Percentiles rank a stretch among this genome's conserved stretches.
These are phyloP conservation scores for Fusarium poae DNA, from an alignment of 2,329 filamentous ascomycete genomes.

Conservation along the genomic window DNA sequence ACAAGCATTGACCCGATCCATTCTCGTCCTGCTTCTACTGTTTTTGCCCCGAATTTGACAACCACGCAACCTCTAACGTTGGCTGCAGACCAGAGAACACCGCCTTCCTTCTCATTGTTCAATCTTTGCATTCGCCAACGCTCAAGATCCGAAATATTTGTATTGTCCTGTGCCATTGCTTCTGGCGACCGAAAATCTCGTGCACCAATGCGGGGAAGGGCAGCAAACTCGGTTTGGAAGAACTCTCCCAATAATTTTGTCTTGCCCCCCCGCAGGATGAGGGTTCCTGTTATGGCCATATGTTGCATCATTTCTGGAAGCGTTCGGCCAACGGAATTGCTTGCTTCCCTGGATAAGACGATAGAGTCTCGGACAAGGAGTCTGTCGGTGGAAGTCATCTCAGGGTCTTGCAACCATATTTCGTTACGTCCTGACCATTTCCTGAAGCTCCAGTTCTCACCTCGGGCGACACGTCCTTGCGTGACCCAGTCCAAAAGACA, in stretches of 20 bases:
- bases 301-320: constrained; percentile 77
- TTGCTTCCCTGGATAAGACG: constrained; percentile 72
- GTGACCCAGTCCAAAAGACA: constrained; percentile 96
- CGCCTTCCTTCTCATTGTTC: constrained; percentile 67
- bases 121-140: constrained; percentile 69
- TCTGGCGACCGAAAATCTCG: constrained; percentile 77
- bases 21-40: constrained; percentile 81
- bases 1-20: constrained; percentile 84
- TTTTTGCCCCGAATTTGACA: constrained; percentile 88
- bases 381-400: constrained; percentile 58
- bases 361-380: constrained; percentile 89
- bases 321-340: constrained; percentile 55
- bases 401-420: constrained; percentile 70
- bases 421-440: constrained; percentile 89
- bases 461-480: constrained; percentile 84
- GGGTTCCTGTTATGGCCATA: constrained; percentile 83
- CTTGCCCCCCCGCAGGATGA: constrained; percentile 82
- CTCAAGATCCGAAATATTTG: constrained; percentile 58
- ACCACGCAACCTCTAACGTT: constrained; percentile 85
- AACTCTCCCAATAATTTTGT: constrained; percentile 76
- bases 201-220: constrained; percentile 83
- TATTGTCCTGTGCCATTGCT: constrained; percentile 57
- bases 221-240: constrained; percentile 83
- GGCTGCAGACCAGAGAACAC: constrained; percentile 85
- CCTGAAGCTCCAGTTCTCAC: constrained; percentile 88